Base-by-base conservation (phyloP, 805 yeast species). In the Barnettozyma wickerhamii region DNA sequence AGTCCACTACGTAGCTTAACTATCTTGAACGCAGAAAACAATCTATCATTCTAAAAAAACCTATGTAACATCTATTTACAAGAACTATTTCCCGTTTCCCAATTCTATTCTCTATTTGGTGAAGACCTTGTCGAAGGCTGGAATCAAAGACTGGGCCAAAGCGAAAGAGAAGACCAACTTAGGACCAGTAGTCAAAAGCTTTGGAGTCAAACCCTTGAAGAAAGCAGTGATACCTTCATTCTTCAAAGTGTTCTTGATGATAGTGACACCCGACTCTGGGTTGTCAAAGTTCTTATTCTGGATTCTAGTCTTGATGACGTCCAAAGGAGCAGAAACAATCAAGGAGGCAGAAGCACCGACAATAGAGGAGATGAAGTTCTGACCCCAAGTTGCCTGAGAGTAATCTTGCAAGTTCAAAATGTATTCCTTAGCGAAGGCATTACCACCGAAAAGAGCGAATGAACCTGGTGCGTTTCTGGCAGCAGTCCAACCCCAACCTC, bases 401-500 rank as follows among this genome's bases (percentile, higher is more conserved):
- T 93, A 89, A 68, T 93, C 99, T 52, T 72, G 60, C 56, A 93
- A 74, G 13, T 90, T 90, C 55, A 88, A 79, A 45, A 93, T 77
- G 69, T 87, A 93, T 69, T 93, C 99, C 70, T 93, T 93, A 47
- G 99, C 98, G 62, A 93, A 93, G 13, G 99, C 96, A 60, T 91
- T 89, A 68, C 98, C 99, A 53, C 99, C 99, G 54, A 93, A 93
- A 43, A 93, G 72, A 14, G 98, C 96, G 60, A 93, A 93, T 2
- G 96, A 88, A 45, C 99, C 99, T 29, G 99, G 99, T 3, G 98
- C 97, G 63, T 93, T 93, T 77, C 99, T 84, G 33, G 99, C 99
- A 53, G 95, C 95, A 45, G 99, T 93, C 99, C 99, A 93, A 44
- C 97, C 98, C 95, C 97, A 90, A 51, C 99, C 99, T 63, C 96